These are phyloP conservation scores for Coemansia sp. DNA, from an alignment of 192 early-diverging fungal genomes.

Conservation along the genomic window DNA sequence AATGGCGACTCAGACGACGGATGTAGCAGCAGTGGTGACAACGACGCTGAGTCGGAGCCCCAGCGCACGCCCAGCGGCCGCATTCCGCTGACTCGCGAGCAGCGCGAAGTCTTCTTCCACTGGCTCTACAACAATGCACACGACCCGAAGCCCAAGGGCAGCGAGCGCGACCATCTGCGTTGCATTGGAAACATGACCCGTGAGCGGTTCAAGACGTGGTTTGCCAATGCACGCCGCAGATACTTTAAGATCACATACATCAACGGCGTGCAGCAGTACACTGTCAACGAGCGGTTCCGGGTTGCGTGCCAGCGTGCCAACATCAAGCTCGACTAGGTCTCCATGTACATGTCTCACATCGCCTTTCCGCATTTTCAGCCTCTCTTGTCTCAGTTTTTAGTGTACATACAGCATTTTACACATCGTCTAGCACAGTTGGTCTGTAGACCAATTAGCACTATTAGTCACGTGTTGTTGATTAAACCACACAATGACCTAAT, in stretches of 20 bases:
- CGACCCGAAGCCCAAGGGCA: conserved; percentile 52
- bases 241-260: conserved; percentile 29
- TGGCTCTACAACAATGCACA: conserved; percentile 42
- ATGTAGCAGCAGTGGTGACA: conserved; percentile 11
- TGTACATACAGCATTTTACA: neutral
- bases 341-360: neutral
- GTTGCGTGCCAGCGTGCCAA: conserved; percentile 41
- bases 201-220: conserved; percentile 54
- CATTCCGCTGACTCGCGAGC: conserved; percentile 30
- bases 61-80: conserved; percentile 16
- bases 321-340: conserved; percentile 28
- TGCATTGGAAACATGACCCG: conserved; percentile 43
- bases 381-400: neutral
- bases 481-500: neutral
- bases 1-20: conserved; percentile 21
- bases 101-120: conserved; percentile 38
- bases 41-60: conserved; percentile 6
- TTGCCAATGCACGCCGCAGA: conserved; percentile 52
- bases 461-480: neutral
- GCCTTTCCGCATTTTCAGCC: neutral
- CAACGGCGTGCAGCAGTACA: conserved; percentile 38
- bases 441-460: neutral
- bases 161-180: conserved; percentile 44
- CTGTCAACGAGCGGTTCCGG: conserved; percentile 33
- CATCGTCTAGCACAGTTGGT: neutral